Evolutionary conservation across 495 filamentous ascomycete genomes (phyloP).

Genomic region (Aspergillus olivimuriae): DNA sequence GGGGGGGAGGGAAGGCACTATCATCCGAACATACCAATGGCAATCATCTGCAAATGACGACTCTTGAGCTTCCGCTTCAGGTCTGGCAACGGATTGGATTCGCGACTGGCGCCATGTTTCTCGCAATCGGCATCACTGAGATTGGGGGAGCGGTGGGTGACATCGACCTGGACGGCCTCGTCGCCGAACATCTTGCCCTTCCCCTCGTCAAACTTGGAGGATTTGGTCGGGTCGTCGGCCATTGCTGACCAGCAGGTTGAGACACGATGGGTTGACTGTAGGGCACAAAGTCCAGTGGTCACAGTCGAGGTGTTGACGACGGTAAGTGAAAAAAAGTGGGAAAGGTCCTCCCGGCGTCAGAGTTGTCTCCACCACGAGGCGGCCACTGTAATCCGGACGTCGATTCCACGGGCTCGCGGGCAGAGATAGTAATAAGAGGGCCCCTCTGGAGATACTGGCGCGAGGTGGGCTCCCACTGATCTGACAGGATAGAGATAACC

Average conservation of each 20-base stretch:
- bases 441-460: too few relatives aligned
- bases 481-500: conserved; percentile 14
- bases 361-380: too few relatives aligned
- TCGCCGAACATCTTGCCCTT: conserved; percentile 29
- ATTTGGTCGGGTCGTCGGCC: conserved; percentile 17
- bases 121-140: conserved; percentile 36
- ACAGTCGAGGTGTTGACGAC: not conserved
- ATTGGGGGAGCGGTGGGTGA: conserved; percentile 8
- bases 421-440: too few relatives aligned
- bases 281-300: conserved; percentile 4
- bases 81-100: conserved; percentile 36
- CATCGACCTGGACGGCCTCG: conserved; percentile 22
- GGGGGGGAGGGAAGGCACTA: too few relatives aligned
- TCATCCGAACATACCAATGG: conserved; percentile 43
- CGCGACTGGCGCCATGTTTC: conserved; percentile 35
- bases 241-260: conserved; percentile 13
- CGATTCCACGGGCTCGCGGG: too few relatives aligned
- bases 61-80: conserved; percentile 60
- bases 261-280: not conserved
- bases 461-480: too few relatives aligned
- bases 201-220: conserved; percentile 11
- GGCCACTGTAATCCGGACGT: too few relatives aligned
- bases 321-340: conserved; percentile 5
- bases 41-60: conserved; percentile 69
- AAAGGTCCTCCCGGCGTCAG: too few relatives aligned